Evolutionary conservation across 768 basidiomycete genomes (phyloP).

Genomic region (Asterophora lycoperdoides): DNA sequence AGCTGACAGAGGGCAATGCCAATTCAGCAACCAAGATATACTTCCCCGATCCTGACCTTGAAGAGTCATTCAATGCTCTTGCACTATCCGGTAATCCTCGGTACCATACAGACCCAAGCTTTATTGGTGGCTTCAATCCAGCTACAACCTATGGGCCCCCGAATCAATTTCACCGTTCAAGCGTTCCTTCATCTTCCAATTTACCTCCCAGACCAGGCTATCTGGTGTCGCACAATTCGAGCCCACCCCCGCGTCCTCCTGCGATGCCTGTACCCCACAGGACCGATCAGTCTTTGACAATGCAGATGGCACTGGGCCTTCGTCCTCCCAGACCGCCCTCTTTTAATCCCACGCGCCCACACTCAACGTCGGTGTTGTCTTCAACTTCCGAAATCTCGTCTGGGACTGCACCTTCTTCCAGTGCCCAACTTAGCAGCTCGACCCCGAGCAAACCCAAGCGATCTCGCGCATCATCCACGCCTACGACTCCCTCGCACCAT

Average conservation of each 20-base stretch:
- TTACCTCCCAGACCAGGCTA: neutral
- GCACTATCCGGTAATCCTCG: conserved; percentile 13
- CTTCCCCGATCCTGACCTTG: conserved; percentile 13
- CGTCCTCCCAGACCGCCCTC: conserved; percentile 16
- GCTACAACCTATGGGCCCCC: conserved; percentile 2
- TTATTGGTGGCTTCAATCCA: conserved; percentile 51
- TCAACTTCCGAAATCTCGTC: conserved; percentile 12
- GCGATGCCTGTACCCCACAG: conserved; percentile 13
- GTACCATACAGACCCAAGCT: conserved; percentile 19
- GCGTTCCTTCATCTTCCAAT: neutral
- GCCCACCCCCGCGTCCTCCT: neutral
- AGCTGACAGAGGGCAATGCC: conserved; percentile 10
- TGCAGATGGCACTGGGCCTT: conserved; percentile 40
- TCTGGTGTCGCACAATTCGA: neutral
- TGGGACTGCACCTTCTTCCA: conserved; percentile 20
- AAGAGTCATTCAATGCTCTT: conserved; percentile 25
- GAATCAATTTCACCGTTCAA: conserved; percentile 3
- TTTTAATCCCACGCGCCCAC: conserved; percentile 24
- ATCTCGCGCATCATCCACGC: conserved; percentile 20
- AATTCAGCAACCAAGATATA: neutral
- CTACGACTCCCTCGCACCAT: conserved; percentile 15
- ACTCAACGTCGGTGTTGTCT: conserved; percentile 25
- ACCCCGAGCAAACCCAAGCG: conserved; percentile 15
- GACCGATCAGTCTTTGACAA: conserved; percentile 34
- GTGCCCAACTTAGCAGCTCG: conserved; percentile 9